These are phyloP conservation scores for Cryptosporidium sp. DNA, from an alignment of 169 alveolate species.

Conservation along the genomic window DNA sequence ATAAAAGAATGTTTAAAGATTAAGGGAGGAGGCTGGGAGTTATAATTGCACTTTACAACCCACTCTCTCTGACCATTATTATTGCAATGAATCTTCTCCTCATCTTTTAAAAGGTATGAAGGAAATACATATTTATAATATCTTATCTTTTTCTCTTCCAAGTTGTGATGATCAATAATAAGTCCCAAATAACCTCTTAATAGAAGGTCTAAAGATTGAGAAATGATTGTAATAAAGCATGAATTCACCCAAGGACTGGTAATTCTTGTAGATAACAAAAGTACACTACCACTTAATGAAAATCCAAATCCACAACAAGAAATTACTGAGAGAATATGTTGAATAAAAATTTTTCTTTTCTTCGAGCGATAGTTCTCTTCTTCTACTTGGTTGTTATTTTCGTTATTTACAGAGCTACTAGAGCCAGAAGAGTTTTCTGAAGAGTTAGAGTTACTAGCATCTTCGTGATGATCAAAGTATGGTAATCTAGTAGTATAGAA, in stretches of 20 bases:
- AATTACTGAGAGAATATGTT: slow-evolving; percentile 45
- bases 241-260: slow-evolving; percentile 75
- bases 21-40: slow-evolving; percentile 71
- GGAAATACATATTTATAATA: slow-evolving; percentile 65
- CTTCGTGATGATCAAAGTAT: background rate
- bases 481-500: slow-evolving; percentile 21
- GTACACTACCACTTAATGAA: slow-evolving; percentile 69
- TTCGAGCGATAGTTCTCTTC: background rate
- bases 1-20: slow-evolving; percentile 58
- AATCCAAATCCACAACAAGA: slow-evolving; percentile 75
- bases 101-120: slow-evolving; percentile 50
- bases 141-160: slow-evolving; percentile 19
- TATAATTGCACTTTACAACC: slow-evolving; percentile 50
- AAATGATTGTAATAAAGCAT: slow-evolving; percentile 57
- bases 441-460: background rate
- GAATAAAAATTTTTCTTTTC: slow-evolving; percentile 25
- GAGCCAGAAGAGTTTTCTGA: slow-evolving; percentile 17
- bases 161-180: background rate
- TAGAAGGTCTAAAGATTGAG: slow-evolving; percentile 56
- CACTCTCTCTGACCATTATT: slow-evolving; percentile 68
- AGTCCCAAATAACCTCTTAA: slow-evolving; percentile 63
- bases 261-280: slow-evolving; percentile 53
- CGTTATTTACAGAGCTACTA: background rate
- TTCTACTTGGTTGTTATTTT: background rate
- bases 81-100: slow-evolving; percentile 56